phyloP scores from a whole-genome alignment of 495 filamentous ascomycete genomes.

The Chlorociboria aeruginascens region DNA sequence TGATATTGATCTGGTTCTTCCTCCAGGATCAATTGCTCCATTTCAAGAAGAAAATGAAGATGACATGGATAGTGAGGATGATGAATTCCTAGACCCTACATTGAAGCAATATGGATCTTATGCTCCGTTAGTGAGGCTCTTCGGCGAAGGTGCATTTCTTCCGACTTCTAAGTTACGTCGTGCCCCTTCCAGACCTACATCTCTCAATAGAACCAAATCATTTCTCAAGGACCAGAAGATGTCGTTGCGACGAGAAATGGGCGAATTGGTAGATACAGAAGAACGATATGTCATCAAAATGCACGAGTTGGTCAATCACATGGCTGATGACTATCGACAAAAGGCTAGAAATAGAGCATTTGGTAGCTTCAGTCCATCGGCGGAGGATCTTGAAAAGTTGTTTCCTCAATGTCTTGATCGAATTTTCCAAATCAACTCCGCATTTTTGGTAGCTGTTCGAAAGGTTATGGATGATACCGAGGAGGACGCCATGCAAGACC shows the following conservation, averaged over 20 bases:
- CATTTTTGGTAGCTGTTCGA: slow-evolving; percentile 63
- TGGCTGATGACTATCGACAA: slow-evolving; percentile 59
- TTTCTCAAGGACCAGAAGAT: slow-evolving; percentile 76
- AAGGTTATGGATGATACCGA: slow-evolving; percentile 73
- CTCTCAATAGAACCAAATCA: slow-evolving; percentile 56
- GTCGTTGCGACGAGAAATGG: slow-evolving; percentile 75
- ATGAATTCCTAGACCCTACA: slow-evolving; percentile 47
- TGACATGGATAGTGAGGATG: slow-evolving; percentile 32
- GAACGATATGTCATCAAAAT: slow-evolving; percentile 84
- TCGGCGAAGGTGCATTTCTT: slow-evolving; percentile 75
- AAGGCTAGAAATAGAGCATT: slow-evolving; percentile 45
- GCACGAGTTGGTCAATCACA: slow-evolving; percentile 63
- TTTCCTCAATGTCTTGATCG: slow-evolving; percentile 70
- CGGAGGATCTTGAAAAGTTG: slow-evolving; percentile 56
- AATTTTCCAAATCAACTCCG: slow-evolving; percentile 68
- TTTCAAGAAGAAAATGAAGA: slow-evolving; percentile 28
- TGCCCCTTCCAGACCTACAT: slow-evolving; percentile 75
- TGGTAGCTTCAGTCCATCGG: slow-evolving; percentile 59
- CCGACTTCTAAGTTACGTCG: slow-evolving; percentile 80
- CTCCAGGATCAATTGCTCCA: slow-evolving; percentile 56
- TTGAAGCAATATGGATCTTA: slow-evolving; percentile 63
- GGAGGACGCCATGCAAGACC: slow-evolving; percentile 59
- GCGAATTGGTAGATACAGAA: slow-evolving; percentile 86
- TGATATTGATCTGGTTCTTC: slow-evolving; percentile 80
- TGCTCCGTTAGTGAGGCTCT: slow-evolving; percentile 55